A percentile compares a stretch with the other conserved stretches of the same genome.
Conservation (phyloP, 352 stramenopile genomes). For the Globisporangium sylvaticum region DNA sequence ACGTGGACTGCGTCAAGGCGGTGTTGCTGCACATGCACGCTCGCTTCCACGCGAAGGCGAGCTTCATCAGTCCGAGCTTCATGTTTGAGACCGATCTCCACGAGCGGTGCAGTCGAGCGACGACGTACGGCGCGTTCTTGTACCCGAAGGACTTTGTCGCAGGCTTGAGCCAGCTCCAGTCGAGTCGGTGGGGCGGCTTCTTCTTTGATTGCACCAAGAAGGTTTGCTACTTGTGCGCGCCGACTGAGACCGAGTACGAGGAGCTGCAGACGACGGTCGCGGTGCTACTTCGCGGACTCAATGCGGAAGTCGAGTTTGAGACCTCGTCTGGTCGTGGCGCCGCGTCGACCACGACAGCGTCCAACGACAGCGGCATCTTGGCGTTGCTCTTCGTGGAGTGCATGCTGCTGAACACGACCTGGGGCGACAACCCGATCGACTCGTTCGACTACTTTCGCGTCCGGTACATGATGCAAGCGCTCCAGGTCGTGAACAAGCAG, state of each 20-base stretch:
- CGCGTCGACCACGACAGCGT: neutral
- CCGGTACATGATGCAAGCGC: constrained; percentile 11
- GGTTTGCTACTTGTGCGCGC: constrained; percentile 5
- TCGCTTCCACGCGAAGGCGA: constrained; percentile 4
- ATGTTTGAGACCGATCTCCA: neutral
- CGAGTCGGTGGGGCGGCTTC: constrained; percentile 9
- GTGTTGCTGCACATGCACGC: constrained; percentile 2
- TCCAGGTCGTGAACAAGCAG: constrained; percentile 11
- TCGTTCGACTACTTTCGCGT: constrained; percentile 15
- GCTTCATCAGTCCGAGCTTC: constrained; percentile 8
- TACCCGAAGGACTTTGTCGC: constrained; percentile 1
- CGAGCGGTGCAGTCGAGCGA: neutral
- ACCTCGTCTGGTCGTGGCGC: neutral
- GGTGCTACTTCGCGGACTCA: neutral
- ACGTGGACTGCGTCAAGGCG: constrained; percentile 13
- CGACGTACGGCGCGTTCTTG: constrained; percentile 11
- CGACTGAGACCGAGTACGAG: neutral
- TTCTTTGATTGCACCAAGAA: constrained; percentile 7
- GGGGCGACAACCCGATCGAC: constrained; percentile 9
- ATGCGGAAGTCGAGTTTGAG: neutral
- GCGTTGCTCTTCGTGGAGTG: constrained; percentile 16
- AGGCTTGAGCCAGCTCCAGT: constrained; percentile 7
- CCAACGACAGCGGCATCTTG: constrained; percentile 11
- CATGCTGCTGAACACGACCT: constrained; percentile 10
- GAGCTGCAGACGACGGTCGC: neutral